Evolutionary conservation across 768 basidiomycete species (phyloP).

Genomic region (Rossbeevera mucosa): DNA sequence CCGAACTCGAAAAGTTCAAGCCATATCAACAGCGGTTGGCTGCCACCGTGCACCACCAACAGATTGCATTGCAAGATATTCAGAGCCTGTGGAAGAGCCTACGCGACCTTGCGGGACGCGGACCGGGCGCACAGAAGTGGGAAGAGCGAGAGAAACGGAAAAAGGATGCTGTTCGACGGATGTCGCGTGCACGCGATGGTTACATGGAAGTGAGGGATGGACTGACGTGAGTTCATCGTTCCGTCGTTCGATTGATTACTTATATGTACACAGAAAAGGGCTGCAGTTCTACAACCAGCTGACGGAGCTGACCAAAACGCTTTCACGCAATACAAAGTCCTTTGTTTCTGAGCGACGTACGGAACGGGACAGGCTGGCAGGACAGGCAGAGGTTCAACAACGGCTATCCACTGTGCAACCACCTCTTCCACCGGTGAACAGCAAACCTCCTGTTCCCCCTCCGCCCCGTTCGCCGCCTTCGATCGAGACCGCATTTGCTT

Average conservation of each 20-base stretch:
- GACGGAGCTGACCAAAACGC: conserved; percentile 51
- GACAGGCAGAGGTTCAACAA: conserved; percentile 69
- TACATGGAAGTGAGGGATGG: conserved; percentile 88
- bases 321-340: conserved; percentile 53
- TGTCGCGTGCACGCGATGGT: conserved; percentile 71
- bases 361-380: conserved; percentile 66
- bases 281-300: conserved; percentile 86
- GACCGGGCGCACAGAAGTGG: conserved; percentile 72
- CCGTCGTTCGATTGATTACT: conserved; percentile 3
- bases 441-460: conserved; percentile 47
- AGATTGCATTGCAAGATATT: conserved; percentile 69
- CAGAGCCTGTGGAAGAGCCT: conserved; percentile 68
- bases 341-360: conserved; percentile 61
- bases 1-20: conserved; percentile 92
- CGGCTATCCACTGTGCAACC: conserved; percentile 46
- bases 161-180: conserved; percentile 66
- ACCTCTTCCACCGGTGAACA: conserved; percentile 36
- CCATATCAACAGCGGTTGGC: conserved; percentile 83
- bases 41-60: conserved; percentile 75
- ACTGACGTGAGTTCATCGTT: conserved; percentile 54
- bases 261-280: conserved; percentile 58
- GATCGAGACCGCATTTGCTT: conserved; percentile 50
- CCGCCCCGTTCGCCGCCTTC: conserved; percentile 38
- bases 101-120: conserved; percentile 69
- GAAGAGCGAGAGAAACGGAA: conserved; percentile 78